A percentile compares a stretch with the other conserved stretches of the same genome.
These are phyloP conservation scores for Talaromyces sp. DNA, from an alignment of 2,329 filamentous ascomycete species.

Conservation along the genomic window DNA sequence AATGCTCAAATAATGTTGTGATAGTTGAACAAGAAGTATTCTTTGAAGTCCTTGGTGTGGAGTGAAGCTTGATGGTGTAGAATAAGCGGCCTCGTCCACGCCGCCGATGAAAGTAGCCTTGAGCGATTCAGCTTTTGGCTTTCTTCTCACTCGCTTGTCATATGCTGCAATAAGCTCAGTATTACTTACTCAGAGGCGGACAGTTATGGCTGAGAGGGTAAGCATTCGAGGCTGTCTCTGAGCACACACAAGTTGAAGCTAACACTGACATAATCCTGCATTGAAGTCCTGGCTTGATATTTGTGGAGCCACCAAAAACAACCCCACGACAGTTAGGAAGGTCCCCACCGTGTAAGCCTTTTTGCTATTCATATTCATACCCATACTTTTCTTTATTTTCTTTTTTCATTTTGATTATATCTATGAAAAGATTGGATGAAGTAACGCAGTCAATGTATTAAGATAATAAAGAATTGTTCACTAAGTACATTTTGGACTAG, in stretches of 20 bases:
- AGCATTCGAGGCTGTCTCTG: not conserved
- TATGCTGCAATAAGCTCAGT: not conserved
- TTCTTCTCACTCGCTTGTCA: not conserved
- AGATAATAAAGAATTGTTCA: not conserved
- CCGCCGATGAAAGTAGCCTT: not conserved
- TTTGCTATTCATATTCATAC: not conserved
- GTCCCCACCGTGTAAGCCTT: not conserved
- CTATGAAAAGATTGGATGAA: too few relatives aligned
- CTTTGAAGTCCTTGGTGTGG: not conserved
- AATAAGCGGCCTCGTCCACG: not conserved
- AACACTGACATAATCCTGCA: not conserved
- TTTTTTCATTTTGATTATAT: not conserved
- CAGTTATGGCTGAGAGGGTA: not conserved
- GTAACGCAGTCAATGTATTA: too few relatives aligned
- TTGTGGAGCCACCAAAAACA: constrained; percentile 7
- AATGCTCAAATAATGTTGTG: not conserved
- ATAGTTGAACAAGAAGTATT: not conserved
- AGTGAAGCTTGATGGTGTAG: not conserved
- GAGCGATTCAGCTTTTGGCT: not conserved
- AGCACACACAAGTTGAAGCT: not conserved
- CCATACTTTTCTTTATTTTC: not conserved
- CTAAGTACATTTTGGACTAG: not conserved
- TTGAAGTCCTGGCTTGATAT: constrained; percentile 3
- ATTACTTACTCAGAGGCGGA: not conserved
- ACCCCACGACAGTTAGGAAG: constrained; percentile 5